These are phyloP conservation scores for Kwoniella bestiolae DNA, from an alignment of 768 basidiomycete genomes.

Conservation along the genomic window DNA sequence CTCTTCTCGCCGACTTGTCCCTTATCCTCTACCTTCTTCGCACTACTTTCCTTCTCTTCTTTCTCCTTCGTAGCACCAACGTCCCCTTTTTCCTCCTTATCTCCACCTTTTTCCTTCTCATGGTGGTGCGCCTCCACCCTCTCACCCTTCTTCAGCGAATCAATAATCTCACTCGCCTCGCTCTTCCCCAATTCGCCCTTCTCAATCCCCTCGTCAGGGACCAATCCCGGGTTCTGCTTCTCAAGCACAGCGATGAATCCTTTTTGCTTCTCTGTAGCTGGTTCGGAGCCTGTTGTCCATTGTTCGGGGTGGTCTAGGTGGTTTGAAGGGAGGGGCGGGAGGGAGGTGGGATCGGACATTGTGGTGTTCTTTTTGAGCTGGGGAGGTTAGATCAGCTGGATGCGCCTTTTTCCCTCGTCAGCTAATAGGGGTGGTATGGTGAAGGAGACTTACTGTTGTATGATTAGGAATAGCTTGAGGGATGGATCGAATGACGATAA, in stretches of 20 bases:
- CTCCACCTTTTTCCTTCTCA: slow-evolving; percentile 12
- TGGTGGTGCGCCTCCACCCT: slow-evolving; percentile 2
- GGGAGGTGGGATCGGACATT: slow-evolving; percentile 26
- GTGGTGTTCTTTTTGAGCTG: not conserved
- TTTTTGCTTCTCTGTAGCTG: slow-evolving; percentile 49
- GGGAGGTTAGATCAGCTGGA: too few relatives aligned
- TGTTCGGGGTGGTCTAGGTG: slow-evolving; percentile 53
- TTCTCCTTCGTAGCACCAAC: not conserved
- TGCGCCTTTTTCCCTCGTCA: too few relatives aligned
- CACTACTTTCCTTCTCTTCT: not conserved
- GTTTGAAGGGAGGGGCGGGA: slow-evolving; percentile 44
- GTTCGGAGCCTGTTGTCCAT: slow-evolving; percentile 50
- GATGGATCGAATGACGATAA: not conserved
- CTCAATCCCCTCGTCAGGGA: slow-evolving; percentile 35
- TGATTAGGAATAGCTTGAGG: too few relatives aligned
- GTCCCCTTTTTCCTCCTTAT: not conserved
- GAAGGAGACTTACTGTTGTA: too few relatives aligned
- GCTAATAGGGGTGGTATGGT: too few relatives aligned
- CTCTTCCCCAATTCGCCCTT: slow-evolving; percentile 46
- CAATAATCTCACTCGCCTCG: slow-evolving; percentile 55
- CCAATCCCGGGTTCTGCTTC: slow-evolving; percentile 32
- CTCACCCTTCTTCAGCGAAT: slow-evolving; percentile 49
- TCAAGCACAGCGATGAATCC: slow-evolving; percentile 50
- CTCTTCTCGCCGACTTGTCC: slow-evolving; percentile 18
- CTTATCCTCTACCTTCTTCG: too few relatives aligned